phyloP scores from a whole-genome alignment of 495 filamentous ascomycete genomes.

The Neurospora intermedia region DNA sequence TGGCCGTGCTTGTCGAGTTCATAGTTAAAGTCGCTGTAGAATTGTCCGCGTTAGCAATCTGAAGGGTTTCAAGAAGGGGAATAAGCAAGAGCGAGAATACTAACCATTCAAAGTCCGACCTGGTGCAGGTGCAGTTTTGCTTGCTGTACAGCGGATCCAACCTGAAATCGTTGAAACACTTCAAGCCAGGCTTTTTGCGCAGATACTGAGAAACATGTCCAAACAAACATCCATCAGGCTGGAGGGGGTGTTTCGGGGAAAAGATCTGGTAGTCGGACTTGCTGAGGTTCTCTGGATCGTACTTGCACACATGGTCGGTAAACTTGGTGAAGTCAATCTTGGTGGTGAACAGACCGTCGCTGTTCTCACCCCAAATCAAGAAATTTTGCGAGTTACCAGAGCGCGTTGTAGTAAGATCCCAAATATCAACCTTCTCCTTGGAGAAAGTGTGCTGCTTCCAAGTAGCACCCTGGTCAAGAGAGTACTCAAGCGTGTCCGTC shows the following conservation, averaged over 20 bases:
- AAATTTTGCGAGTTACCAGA: constrained; percentile 85
- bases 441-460: constrained; percentile 71
- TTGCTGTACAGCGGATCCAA: constrained; percentile 56
- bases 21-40: constrained; percentile 81
- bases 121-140: constrained; percentile 69
- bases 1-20: constrained; percentile 62
- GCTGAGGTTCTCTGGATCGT: constrained; percentile 49
- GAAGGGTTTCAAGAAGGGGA: not conserved
- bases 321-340: constrained; percentile 84
- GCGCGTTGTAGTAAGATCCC: constrained; percentile 76
- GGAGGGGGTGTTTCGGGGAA: constrained; percentile 67
- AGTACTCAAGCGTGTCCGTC: constrained; percentile 64
- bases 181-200: constrained; percentile 61
- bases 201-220: constrained; percentile 84
- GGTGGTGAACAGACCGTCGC: constrained; percentile 48
- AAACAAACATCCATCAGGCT: constrained; percentile 74
- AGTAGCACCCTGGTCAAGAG: constrained; percentile 62
- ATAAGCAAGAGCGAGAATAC: constrained; percentile 12
- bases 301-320: constrained; percentile 53
- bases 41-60: not conserved
- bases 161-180: constrained; percentile 69
- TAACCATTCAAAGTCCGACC: constrained; percentile 90
- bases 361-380: constrained; percentile 68
- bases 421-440: constrained; percentile 53
- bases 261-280: constrained; percentile 72